A percentile compares a stretch with the other conserved stretches of the same genome.
Evolutionary conservation across 306 rosid genomes (phyloP).

Genomic region (Malus asiatica): DNA sequence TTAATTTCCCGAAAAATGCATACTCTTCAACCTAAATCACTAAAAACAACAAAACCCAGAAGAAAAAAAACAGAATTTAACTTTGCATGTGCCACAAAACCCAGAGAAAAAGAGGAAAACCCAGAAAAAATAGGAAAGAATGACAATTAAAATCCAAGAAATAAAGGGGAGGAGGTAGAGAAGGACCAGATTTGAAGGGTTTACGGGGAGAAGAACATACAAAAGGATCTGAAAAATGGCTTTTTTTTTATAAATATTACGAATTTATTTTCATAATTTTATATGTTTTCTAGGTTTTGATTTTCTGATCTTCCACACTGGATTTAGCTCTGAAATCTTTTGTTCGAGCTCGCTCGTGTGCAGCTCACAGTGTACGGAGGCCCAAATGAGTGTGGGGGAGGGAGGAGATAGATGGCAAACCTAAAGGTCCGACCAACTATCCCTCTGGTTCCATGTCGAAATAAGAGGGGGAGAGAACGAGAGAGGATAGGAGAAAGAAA

Average conservation of each 20-base stretch:
- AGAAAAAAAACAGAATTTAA: neutral
- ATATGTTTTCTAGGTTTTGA: neutral
- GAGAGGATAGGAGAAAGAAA: too few species aligned
- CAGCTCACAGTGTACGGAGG: neutral
- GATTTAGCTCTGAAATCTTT: neutral
- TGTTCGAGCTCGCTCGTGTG: conserved; percentile 15
- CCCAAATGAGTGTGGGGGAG: neutral
- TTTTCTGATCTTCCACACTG: conserved; percentile 4
- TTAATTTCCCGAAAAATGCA: conserved; percentile 18
- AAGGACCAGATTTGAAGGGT: neutral
- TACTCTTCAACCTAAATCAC: conserved; percentile 15
- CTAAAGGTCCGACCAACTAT: too few species aligned
- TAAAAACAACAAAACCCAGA: neutral
- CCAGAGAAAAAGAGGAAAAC: neutral
- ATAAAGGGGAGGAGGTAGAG: neutral
- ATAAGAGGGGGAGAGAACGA: too few species aligned
- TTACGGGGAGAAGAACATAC: neutral
- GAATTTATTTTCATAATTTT: neutral
- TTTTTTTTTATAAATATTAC: neutral
- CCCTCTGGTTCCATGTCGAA: too few species aligned
- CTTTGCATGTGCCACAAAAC: conserved; percentile 33
- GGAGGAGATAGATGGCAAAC: neutral
- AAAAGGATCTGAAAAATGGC: neutral
- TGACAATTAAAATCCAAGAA: neutral
- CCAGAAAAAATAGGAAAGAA: neutral